A percentile compares a stretch with the other conserved stretches of the same genome.
These are phyloP conservation scores for Lobosporangium transversale DNA, from an alignment of 192 early-diverging fungal species.

Conservation along the genomic window DNA sequence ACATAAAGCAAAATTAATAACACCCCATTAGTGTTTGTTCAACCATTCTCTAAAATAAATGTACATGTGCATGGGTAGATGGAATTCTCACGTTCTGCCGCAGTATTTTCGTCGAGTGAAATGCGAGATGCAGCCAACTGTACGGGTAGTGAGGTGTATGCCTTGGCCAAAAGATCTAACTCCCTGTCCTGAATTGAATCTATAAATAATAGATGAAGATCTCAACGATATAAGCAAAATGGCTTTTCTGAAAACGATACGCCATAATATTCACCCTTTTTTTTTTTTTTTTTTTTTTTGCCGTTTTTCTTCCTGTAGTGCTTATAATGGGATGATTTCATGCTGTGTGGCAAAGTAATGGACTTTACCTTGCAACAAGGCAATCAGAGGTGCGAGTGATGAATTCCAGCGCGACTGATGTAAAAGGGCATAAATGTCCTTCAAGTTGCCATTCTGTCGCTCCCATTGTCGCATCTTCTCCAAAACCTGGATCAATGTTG, in stretches of 20 bases:
- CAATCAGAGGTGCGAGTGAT: slow-evolving; percentile 28
- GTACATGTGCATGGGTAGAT: too few relatives aligned
- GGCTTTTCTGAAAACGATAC: too few relatives aligned
- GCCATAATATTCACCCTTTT: not conserved
- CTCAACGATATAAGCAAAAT: too few relatives aligned
- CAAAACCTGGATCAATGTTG: slow-evolving; percentile 26
- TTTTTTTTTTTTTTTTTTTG: not conserved
- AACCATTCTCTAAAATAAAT: too few relatives aligned
- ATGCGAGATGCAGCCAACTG: slow-evolving; percentile 48
- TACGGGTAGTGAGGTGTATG: slow-evolving; percentile 46
- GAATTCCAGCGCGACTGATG: slow-evolving; percentile 49
- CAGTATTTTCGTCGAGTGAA: slow-evolving; percentile 35
- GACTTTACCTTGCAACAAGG: slow-evolving; percentile 37
- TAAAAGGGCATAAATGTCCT: slow-evolving; percentile 36
- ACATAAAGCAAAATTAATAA: not conserved
- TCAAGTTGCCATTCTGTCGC: slow-evolving; percentile 40
- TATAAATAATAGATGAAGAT: not conserved
- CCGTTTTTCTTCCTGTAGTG: not conserved
- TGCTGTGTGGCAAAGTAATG: too few relatives aligned
- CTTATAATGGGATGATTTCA: too few relatives aligned
- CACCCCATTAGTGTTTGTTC: too few relatives aligned
- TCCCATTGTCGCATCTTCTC: slow-evolving; percentile 45
- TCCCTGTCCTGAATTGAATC: slow-evolving; percentile 50
- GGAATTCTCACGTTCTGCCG: slow-evolving; percentile 36
- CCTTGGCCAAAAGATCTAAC: slow-evolving; percentile 43